Percentiles rank a stretch among this genome's conserved stretches.
Evolutionary conservation across 1,139 yeast species (phyloP).

Genomic region (Kodamaea suecica): DNA sequence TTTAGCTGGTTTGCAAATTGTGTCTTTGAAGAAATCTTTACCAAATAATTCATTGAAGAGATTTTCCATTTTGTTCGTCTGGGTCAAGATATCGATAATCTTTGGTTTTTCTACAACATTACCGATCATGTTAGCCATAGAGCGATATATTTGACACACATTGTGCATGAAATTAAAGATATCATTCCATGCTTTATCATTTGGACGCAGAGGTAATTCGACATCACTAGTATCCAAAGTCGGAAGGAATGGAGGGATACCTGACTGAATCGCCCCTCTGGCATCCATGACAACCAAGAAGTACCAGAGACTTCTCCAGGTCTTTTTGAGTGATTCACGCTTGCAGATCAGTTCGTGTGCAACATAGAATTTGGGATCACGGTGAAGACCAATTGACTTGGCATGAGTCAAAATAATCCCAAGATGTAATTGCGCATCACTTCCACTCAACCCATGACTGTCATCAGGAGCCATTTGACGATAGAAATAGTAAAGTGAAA

Average conservation of each 20-base stretch:
- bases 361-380: conserved; percentile 38
- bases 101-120: conserved; percentile 33
- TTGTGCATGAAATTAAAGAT: conserved; percentile 14
- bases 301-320: conserved; percentile 43
- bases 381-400: conserved; percentile 40
- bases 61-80: conserved; percentile 39
- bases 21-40: conserved; percentile 42
- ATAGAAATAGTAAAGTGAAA: conserved; percentile 42
- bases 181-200: conserved; percentile 17
- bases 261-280: conserved; percentile 32
- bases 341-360: conserved; percentile 32
- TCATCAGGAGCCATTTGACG: conserved; percentile 42
- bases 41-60: conserved; percentile 40
- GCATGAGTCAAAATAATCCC: conserved; percentile 42
- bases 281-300: conserved; percentile 34
- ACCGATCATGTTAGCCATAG: conserved; percentile 27
- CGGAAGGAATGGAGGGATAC: conserved; percentile 29
- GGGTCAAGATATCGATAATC: conserved; percentile 35
- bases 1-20: conserved; percentile 34
- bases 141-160: conserved; percentile 31
- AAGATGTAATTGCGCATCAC: conserved; percentile 39
- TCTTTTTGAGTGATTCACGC: conserved; percentile 24
- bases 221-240: conserved; percentile 34
- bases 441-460: conserved; percentile 43
- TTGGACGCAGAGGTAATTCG: conserved; percentile 20